Percentiles rank a stretch among this genome's conserved stretches.
Evolutionary conservation across 164 flowering plant genomes (phyloP).

Genomic region (Nymphaea colorata): DNA sequence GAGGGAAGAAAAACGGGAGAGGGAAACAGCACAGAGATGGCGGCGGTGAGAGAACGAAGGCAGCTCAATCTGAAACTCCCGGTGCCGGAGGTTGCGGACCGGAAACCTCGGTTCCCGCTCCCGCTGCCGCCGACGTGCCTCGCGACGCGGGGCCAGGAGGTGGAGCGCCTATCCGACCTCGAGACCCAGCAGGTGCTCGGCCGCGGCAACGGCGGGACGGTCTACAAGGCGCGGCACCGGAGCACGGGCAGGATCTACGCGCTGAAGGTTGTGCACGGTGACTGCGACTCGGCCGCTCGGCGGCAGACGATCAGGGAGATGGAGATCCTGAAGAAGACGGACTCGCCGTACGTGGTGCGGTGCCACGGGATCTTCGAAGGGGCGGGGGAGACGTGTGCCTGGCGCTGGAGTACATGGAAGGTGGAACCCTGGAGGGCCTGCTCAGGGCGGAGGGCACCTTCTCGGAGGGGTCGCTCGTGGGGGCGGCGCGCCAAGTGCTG

Average conservation of each 20-base stretch:
- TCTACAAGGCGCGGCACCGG: slow-evolving; percentile 65
- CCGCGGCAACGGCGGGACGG: slow-evolving; percentile 77
- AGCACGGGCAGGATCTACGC: slow-evolving; percentile 46
- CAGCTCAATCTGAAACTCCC: not conserved
- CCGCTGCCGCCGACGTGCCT: not conserved
- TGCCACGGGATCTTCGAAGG: slow-evolving; percentile 66
- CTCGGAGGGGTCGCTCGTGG: slow-evolving; percentile 38
- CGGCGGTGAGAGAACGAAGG: slow-evolving; percentile 1
- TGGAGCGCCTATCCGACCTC: slow-evolving; percentile 21
- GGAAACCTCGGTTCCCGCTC: slow-evolving; percentile 1
- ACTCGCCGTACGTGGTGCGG: slow-evolving; percentile 58
- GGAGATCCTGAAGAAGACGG: slow-evolving; percentile 65
- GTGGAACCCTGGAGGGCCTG: slow-evolving; percentile 59
- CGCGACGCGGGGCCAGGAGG: not conserved
- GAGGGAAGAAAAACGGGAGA: not conserved
- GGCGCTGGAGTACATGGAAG: slow-evolving; percentile 72
- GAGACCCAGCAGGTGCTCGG: slow-evolving; percentile 59
- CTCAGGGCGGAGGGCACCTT: slow-evolving; percentile 5
- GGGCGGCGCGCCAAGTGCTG: slow-evolving; percentile 45
- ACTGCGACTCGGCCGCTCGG: slow-evolving; percentile 63
- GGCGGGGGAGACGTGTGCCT: slow-evolving; percentile 72
- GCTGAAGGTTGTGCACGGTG: slow-evolving; percentile 76
- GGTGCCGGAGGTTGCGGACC: not conserved
- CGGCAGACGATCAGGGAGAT: slow-evolving; percentile 79
- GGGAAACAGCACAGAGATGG: not conserved